Base-by-base conservation (phyloP, 306 rosid species). In the Phaseolus lunatus region DNA sequence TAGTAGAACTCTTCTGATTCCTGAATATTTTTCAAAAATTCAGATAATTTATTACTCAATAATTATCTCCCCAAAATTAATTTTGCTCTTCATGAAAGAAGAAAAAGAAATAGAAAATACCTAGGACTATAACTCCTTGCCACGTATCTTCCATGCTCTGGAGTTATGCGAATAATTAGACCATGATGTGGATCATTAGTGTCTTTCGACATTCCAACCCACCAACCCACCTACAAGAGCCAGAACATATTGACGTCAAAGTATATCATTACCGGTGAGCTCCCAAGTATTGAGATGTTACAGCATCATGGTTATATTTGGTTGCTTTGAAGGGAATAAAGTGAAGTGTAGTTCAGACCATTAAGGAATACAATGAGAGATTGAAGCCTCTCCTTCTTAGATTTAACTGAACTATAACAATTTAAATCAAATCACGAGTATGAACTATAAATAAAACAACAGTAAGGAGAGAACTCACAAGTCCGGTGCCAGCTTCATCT, bases 131-230 rank as follows among this genome's bases (percentile, higher is more conserved):
- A 70, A 50, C 64, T 70, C 76, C 48, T 29, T 31, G 49, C 76
- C 63, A 70, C 49, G 53, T 70, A 70, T 70, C 64, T 50, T 33
- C 48, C 48, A 14, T 50, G 76, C 74, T 69, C 74, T 69, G 74
- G 74, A 47, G 59, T 69, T 18, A 45, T 64, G 29, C 50, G 49
- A 64, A 64, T 64, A 64, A 64, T 64, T 64, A 64, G 70, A 37
- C 70, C 70, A 5, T 11, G 49, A 5, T 11, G 49, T 37, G 49
- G 70, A 37, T 39, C 27, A 64, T 64, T 64, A 35, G 10, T 4
- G 16, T 64, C 50, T 33, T 64, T 37, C 12, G 70, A 64, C n/a
- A 64, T 5, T 64, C 70, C 70, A 35, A 31, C 29, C 70, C 70
- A 64, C 70, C 70, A 64, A 64, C 70, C 70, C 31, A 64, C 49